Conservation (phyloP, 2,329 filamentous ascomycete genomes). For the Myriangium duriaei region DNA sequence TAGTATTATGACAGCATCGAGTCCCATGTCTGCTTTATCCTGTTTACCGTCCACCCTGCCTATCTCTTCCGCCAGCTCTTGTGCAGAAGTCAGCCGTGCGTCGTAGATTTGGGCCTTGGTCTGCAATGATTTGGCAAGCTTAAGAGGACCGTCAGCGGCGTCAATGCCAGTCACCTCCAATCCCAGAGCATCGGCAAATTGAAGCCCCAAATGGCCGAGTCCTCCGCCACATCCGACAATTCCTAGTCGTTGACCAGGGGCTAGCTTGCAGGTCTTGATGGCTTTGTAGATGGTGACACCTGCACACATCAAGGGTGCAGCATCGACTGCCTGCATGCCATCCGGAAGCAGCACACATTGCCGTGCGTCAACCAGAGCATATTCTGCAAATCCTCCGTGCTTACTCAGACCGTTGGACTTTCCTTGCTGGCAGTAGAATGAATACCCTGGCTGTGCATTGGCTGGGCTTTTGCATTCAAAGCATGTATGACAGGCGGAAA, state of each 20-base stretch:
- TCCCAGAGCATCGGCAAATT: constrained; percentile 23
- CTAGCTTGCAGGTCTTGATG: constrained; percentile 24
- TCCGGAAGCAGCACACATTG: constrained; percentile 26
- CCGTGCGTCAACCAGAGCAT: constrained; percentile 30
- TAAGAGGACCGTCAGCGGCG: constrained; percentile 24
- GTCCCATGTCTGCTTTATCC: constrained; percentile 29
- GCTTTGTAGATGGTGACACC: constrained; percentile 32
- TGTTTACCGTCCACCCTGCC: constrained; percentile 26
- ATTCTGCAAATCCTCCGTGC: constrained; percentile 31
- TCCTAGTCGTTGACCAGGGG: constrained; percentile 25
- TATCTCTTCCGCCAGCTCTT: constrained; percentile 21
- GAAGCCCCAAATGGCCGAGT: constrained; percentile 22
- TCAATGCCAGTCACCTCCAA: constrained; percentile 28
- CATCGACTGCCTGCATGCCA: constrained; percentile 24
- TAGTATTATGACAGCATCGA: constrained; percentile 35
- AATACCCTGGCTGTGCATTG: constrained; percentile 28
- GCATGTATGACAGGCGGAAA: constrained; percentile 30
- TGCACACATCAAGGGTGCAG: constrained; percentile 32
- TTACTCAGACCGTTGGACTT: constrained; percentile 23
- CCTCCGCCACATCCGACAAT: constrained; percentile 29
- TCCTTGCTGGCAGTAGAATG: constrained; percentile 26
- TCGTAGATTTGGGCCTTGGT: constrained; percentile 28
- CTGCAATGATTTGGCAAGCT: constrained; percentile 24
- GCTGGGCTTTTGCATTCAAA: constrained; percentile 28
- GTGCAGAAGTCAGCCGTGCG: constrained; percentile 22